Evolutionary conservation across 2,329 filamentous ascomycete species (phyloP).

Genomic region (Aspergillus sclerotialis): DNA sequence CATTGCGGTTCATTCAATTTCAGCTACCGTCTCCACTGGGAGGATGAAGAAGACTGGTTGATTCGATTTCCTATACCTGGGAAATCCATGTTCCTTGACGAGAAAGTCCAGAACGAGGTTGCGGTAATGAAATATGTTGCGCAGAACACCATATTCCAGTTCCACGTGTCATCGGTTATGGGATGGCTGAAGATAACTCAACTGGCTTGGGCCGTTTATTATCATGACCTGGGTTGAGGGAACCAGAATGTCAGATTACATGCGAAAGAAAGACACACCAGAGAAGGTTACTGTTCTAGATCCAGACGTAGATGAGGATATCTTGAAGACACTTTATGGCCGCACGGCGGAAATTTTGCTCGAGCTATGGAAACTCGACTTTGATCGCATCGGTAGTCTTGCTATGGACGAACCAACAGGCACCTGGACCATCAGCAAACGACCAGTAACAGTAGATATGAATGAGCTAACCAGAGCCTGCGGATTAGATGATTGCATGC

Average conservation of each 20-base stretch:
- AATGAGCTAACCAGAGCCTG: slow-evolving; percentile 6
- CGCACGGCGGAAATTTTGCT: slow-evolving; percentile 6
- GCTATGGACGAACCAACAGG: neutral
- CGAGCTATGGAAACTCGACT: slow-evolving; percentile 3
- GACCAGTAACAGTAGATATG: slow-evolving; percentile 1
- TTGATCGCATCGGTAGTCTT: slow-evolving; percentile 3
- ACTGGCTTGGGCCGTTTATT: slow-evolving; percentile 8
- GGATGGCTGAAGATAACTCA: slow-evolving; percentile 1
- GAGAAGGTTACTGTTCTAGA: neutral
- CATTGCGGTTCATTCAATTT: slow-evolving; percentile 9
- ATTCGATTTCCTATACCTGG: slow-evolving; percentile 8
- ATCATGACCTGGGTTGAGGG: slow-evolving; percentile 9
- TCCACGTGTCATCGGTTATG: slow-evolving; percentile 3
- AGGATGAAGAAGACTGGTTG: slow-evolving; percentile 9
- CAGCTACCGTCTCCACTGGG: slow-evolving; percentile 6
- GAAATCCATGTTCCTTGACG: slow-evolving; percentile 7
- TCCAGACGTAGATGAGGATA: neutral
- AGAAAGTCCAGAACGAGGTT: slow-evolving; percentile 7
- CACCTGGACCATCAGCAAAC: neutral
- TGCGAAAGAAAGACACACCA: neutral
- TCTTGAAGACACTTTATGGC: slow-evolving; percentile 1
- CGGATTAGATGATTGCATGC: neutral
- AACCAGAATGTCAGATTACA: slow-evolving; percentile 3
- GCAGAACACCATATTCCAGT: slow-evolving; percentile 5
- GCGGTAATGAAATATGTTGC: slow-evolving; percentile 4